Evolutionary conservation across 768 basidiomycete genomes (phyloP).

Genomic region (Naematelia encephala): DNA sequence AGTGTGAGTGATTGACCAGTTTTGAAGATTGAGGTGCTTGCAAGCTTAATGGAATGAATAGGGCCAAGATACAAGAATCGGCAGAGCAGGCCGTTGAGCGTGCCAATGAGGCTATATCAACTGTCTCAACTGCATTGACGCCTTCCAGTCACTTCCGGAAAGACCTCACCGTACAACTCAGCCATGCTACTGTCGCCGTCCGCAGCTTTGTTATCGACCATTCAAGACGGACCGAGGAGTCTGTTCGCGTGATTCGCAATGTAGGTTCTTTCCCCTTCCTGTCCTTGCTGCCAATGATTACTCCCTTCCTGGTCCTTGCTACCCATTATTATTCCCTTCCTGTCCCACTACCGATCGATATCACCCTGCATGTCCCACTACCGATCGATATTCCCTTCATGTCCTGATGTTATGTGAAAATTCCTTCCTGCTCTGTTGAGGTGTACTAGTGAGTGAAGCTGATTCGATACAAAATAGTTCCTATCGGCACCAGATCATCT

Average conservation of each 20-base stretch:
- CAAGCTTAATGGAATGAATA: too few species aligned
- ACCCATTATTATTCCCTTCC: not conserved
- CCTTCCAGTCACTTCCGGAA: slow-evolving; percentile 5
- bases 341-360: not conserved
- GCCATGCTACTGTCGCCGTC: not conserved
- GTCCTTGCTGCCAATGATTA: not conserved
- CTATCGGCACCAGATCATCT: slow-evolving; percentile 37
- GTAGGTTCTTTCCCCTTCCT: slow-evolving; percentile 12
- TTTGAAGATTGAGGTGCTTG: too few species aligned
- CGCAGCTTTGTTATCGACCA: not conserved
- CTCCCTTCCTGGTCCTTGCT: not conserved
- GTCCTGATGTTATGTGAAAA: not conserved
- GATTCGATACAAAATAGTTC: slow-evolving; percentile 17
- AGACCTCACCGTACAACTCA: slow-evolving; percentile 6
- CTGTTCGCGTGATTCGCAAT: slow-evolving; percentile 26
- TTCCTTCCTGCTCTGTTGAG: not conserved
- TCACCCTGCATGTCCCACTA: too few species aligned
- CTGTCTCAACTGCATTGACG: slow-evolving; percentile 11
- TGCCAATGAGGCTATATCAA: slow-evolving; percentile 17
- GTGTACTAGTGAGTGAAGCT: not conserved
- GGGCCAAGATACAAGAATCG: slow-evolving; percentile 13
- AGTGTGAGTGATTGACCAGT: slow-evolving; percentile 13
- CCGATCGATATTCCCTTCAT: too few species aligned
- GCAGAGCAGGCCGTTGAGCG: slow-evolving; percentile 1
- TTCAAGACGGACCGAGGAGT: not conserved